Evolutionary conservation across 768 basidiomycete species (phyloP), one percentile per base, ranked within the genome.

Genomic region (Floccularia luteovirens): DNA sequence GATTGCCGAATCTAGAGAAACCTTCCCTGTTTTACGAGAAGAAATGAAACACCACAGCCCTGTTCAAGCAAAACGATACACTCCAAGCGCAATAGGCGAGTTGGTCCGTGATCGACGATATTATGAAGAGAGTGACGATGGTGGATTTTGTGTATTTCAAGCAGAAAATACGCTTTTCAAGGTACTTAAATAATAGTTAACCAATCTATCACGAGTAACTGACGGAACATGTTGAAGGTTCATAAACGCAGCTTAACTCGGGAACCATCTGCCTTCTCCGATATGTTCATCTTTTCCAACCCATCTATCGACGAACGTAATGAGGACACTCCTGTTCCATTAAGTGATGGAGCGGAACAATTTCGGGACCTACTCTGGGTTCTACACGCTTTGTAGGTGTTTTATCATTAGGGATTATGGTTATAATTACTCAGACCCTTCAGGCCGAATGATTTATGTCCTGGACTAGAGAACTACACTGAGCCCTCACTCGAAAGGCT

Each of bases 131-230:
- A 60, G 59, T 13, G 49, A 47, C 4, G 57, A 61, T 24, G 67
- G 70, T 21, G 77, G 74, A n/a, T 74, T 75, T 47, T 75, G 72
- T 49, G 59, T 79, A n/a, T 67, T 84, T 45, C 65, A 66, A 37
- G 75, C 79, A 11, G 75, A 76, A 50, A 68, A 73, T 48, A 75
- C 71, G 5, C 50, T 83, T 40, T 83, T 84, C 60, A 82, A 74
- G 58, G 82, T 82, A 50, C 40, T 61, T 47, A 31, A 30, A 13
- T 25, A 16, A 24, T 24, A 16, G 2, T 5, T 12, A n/a, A 19
- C 27, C 21, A 10, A 27, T 24, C 24, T 38, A 12, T 40, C 16
- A 31, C 42, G 25, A 36, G 16, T n/a, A 33, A 38, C 22, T 33
- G 16, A 22, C 38, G 24, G 39, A 20, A 36, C 34, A 39, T 24